Evolutionary conservation across 1,284 basidiomycete species (phyloP).

Genomic region (Heterobasidion occidentale): DNA sequence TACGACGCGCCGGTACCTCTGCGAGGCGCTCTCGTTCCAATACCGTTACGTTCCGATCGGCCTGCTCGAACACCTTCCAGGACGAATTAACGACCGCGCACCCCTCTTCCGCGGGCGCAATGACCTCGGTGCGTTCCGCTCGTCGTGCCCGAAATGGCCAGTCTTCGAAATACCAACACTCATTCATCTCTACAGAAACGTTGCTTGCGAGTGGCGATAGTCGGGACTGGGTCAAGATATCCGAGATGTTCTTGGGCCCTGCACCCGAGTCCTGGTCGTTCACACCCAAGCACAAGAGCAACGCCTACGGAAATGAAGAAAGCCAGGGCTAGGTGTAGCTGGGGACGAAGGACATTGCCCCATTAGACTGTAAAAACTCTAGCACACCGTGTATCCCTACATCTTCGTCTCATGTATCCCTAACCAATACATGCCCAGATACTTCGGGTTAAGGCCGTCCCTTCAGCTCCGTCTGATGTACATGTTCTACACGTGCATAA

Average conservation of each 20-base stretch:
- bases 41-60: constrained; percentile 87
- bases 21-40: constrained; percentile 92
- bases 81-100: constrained; percentile 83
- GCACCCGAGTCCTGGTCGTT: constrained; percentile 62
- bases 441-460: too few relatives aligned
- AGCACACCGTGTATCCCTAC: background rate
- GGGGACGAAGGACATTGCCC: too few relatives aligned
- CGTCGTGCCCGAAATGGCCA: background rate
- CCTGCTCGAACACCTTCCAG: constrained; percentile 80
- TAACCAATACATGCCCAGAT: background rate
- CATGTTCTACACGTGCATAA: too few relatives aligned
- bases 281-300: constrained; percentile 71
- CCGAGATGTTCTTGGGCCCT: constrained; percentile 88
- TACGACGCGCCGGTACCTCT: constrained; percentile 89
- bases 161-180: background rate
- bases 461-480: too few relatives aligned
- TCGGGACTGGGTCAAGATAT: constrained; percentile 92
- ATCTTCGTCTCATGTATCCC: background rate
- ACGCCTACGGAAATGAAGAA: constrained; percentile 51
- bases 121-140: constrained; percentile 55
- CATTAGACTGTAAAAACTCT: too few relatives aligned
- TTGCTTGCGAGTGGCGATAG: constrained; percentile 76
- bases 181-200: constrained; percentile 48
- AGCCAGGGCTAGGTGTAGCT: constrained; percentile 25
- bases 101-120: constrained; percentile 81